Base-by-base conservation (phyloP, 2,329 filamentous ascomycete species). In the Epichloe hybrida region DNA sequence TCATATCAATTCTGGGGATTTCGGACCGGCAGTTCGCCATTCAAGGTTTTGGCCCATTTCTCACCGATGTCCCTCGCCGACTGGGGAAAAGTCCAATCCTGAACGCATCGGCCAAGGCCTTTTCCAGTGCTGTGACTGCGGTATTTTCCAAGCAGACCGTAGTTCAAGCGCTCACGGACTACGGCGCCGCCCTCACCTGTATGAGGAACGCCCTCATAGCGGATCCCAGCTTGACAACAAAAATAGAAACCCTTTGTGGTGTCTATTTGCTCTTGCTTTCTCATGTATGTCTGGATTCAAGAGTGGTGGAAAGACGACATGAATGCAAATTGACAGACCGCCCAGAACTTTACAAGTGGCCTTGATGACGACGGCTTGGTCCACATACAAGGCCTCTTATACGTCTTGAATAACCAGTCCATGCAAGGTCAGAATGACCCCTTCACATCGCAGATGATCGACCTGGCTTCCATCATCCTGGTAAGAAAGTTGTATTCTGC, bases 1-100 rank as follows among this genome's bases (percentile, higher is more conserved):
- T 61, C 49, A 66, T 58, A 46, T 65, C 52, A 47, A 58, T 58
- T 46, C 63, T 73, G 2, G 56, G 65, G 27, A 61, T 69, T 3
- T 66, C 64, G 0, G 71, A 76, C 44, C 61, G 73, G 17, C 63
- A 70, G 17, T 76, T 72, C 54, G 72, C 75, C 43, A 56, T 77
- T 6, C 61, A 62, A 41, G 71, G 69, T 13, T 77, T 73, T 53
- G 74, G 74, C 1, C 55, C 58, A 0, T 76, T 72, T 54, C 57
- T 77, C 11, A 59, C 61, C 1, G 63, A 72, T n/a, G 59, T 77
- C 1, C 74, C 74, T 0, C 57, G 57, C 37, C 68, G 72, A 0
- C 55, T 77, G 1, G 74, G 73, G 1, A 60, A 53, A 11, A 76
- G 72, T 44, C 62, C 64, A 45, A 72, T 72, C 1, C 61, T 77